These are phyloP conservation scores for Ophiostoma pallidulum DNA, from an alignment of 2,329 filamentous ascomycete species.

Conservation along the genomic window DNA sequence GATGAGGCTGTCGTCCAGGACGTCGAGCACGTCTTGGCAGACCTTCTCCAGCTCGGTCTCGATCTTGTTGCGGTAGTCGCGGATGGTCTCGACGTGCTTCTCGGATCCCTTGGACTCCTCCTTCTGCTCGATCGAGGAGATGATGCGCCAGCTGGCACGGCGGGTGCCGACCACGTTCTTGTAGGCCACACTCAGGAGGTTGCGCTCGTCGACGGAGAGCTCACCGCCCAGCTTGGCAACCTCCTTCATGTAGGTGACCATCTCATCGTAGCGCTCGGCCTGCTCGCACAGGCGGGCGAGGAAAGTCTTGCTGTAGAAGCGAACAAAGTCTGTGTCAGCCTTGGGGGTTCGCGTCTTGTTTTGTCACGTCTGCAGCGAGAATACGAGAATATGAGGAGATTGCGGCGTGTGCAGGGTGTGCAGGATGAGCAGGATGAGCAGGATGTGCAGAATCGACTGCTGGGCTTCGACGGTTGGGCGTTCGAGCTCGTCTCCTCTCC, in stretches of 20 bases:
- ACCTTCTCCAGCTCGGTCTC: constrained; percentile 94
- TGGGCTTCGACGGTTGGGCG: too few relatives aligned
- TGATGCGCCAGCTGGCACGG: constrained; percentile 98
- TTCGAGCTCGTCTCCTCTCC: too few relatives aligned
- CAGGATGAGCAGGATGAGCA: too few relatives aligned
- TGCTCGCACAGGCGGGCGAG: constrained; percentile 99
- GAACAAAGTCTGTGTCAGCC: constrained; percentile 3
- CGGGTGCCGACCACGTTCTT: constrained; percentile 99
- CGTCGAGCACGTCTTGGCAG: constrained; percentile 93
- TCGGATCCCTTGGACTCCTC: constrained; percentile 98
- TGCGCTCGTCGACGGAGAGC: constrained; percentile 93
- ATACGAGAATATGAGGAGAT: too few relatives aligned
- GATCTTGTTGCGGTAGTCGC: constrained; percentile 98
- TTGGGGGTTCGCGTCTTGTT: not conserved
- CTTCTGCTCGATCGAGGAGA: constrained; percentile 99
- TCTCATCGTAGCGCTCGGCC: constrained; percentile 99
- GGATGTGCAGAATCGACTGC: too few relatives aligned
- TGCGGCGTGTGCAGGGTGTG: too few relatives aligned
- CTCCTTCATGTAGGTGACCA: constrained; percentile 99
- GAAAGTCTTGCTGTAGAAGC: constrained; percentile 91
- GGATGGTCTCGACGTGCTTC: constrained; percentile 81
- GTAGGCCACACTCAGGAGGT: constrained; percentile 97
- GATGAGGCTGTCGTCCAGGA: constrained; percentile 89
- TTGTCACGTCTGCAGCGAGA: too few relatives aligned
- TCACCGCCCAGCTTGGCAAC: constrained; percentile 80